A percentile compares a stretch with the other conserved stretches of the same genome.
Evolutionary conservation across 257 asterid genomes (phyloP).

Genomic region (Euphrasia confusa): DNA sequence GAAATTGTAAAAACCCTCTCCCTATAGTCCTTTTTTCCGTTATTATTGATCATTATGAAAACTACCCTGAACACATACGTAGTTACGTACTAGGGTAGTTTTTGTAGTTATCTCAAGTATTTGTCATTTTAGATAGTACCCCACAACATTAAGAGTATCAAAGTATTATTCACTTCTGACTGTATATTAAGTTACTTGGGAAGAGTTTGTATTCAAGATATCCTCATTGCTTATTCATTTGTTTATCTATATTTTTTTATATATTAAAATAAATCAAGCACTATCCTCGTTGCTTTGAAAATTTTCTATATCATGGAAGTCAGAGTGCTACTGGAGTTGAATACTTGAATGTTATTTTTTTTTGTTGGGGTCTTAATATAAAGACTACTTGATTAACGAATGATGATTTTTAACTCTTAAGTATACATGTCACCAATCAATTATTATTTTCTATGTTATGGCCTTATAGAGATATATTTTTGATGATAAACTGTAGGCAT

Average conservation of each 20-base stretch:
- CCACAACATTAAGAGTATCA: not conserved
- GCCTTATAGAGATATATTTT: not conserved
- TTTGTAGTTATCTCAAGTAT: not conserved
- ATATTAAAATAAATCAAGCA: no score
- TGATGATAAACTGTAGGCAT: not conserved
- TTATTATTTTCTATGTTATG: not conserved
- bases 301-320: no score
- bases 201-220: no score
- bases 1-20: not conserved
- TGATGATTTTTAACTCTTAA: not conserved
- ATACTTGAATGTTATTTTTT: no score
- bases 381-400: not conserved
- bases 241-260: no score
- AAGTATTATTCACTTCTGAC: not conserved
- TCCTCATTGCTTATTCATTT: no score
- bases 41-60: not conserved
- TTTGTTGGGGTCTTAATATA: not conserved
- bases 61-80: not conserved
- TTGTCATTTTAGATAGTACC: not conserved
- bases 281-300: no score
- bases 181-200: no score
- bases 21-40: not conserved
- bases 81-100: not conserved
- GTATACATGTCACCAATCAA: not conserved
- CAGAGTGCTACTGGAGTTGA: no score